These are phyloP conservation scores for Monsonia emarginata DNA, from an alignment of 441 rosid species.

Conservation along the genomic window DNA sequence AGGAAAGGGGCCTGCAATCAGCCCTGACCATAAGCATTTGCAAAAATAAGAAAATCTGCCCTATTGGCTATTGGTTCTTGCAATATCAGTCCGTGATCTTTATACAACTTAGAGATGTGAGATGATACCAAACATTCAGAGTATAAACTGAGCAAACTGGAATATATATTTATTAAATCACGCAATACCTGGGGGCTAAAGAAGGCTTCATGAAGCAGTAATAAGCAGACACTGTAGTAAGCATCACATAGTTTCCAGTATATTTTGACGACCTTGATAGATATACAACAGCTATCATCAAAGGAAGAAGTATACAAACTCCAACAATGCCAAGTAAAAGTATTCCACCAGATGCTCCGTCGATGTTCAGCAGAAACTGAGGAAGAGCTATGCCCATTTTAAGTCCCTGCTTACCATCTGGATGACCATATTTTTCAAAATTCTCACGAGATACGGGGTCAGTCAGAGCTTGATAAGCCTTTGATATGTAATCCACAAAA, in stretches of 20 bases:
- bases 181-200: background rate
- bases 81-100: background rate
- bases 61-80: background rate
- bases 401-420: constrained; percentile 1
- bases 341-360: background rate
- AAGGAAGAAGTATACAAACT: constrained; percentile 1
- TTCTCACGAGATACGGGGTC: constrained; percentile 1
- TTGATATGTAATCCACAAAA: constrained; percentile 4
- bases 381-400: constrained; percentile 4
- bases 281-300: constrained; percentile 3
- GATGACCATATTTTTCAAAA: constrained; percentile 4
- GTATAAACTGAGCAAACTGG: background rate
- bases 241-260: constrained; percentile 1
- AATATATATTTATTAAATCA: background rate
- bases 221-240: constrained; percentile 5
- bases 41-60: background rate
- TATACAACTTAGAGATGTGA: background rate
- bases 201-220: constrained; percentile 6
- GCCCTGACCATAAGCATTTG: background rate
- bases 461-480: constrained; percentile 3
- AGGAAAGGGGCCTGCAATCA: background rate
- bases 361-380: background rate
- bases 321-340: constrained; percentile 3
- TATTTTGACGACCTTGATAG: background rate
- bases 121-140: background rate